Conservation (phyloP, 2,329 filamentous ascomycete genomes). For the Aspergillus fischeri region DNA sequence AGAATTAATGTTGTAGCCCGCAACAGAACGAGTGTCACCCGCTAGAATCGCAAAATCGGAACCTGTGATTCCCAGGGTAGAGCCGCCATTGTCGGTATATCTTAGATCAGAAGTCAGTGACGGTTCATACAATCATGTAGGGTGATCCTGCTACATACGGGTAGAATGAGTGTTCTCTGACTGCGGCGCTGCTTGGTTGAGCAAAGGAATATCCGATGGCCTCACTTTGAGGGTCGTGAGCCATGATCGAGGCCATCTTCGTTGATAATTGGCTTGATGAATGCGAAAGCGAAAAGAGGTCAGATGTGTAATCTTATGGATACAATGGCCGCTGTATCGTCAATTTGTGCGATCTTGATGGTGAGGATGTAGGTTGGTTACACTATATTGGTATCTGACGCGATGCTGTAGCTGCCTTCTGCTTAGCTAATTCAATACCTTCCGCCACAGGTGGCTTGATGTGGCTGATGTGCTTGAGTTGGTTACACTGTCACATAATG, state of each 20-base stretch:
- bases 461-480: background rate
- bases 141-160: conserved; percentile 58
- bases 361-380: background rate
- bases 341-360: background rate
- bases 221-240: conserved; percentile 46
- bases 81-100: conserved; percentile 97
- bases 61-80: conserved; percentile 90
- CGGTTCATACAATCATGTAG: background rate
- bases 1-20: conserved; percentile 98
- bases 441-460: background rate
- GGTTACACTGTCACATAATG: background rate
- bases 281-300: conserved; percentile 1
- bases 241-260: conserved; percentile 54
- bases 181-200: conserved; percentile 46
- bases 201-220: conserved; percentile 59
- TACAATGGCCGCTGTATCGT: background rate
- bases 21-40: conserved; percentile 91
- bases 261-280: conserved; percentile 1
- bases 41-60: conserved; percentile 94
- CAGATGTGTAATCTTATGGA: background rate
- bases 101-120: conserved; percentile 26
- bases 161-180: conserved; percentile 74
- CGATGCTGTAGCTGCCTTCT: conserved; percentile 36
- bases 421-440: conserved; percentile 31
- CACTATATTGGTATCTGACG: conserved; percentile 24